Conservation (phyloP, 352 stramenopile species). For the Blastocystis sp. region DNA sequence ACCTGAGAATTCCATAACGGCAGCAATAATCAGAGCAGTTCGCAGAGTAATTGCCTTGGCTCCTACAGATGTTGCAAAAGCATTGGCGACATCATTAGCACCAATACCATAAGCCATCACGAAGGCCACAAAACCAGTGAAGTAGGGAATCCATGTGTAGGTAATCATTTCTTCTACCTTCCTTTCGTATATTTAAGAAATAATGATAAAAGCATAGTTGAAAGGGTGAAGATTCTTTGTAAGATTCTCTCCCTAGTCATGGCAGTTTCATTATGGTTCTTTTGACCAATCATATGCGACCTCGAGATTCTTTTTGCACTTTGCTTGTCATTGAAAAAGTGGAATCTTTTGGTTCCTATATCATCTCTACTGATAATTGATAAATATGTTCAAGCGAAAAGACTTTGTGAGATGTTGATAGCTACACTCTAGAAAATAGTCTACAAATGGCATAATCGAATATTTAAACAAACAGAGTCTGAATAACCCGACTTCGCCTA, state of each 20-base stretch:
- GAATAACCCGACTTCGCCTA: background rate
- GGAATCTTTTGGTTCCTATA: too few species aligned
- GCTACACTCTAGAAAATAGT: too few species aligned
- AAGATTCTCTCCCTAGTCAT: background rate
- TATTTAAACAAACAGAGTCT: too few species aligned
- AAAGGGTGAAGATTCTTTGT: background rate
- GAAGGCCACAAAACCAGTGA: conserved; percentile 49
- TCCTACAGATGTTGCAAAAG: conserved; percentile 68
- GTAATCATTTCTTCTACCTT: background rate
- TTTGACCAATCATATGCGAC: background rate
- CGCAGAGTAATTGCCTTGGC: conserved; percentile 67
- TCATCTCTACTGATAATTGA: too few species aligned
- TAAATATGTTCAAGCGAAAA: too few species aligned
- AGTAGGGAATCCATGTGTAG: conserved; percentile 56
- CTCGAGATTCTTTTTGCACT: too few species aligned
- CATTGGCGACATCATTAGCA: conserved; percentile 70
- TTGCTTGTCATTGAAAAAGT: too few species aligned
- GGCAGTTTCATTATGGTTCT: background rate
- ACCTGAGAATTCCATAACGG: conserved; percentile 68
- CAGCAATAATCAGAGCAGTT: conserved; percentile 67
- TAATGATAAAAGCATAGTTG: conserved; percentile 4
- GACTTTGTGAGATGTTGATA: too few species aligned
- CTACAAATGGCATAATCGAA: too few species aligned
- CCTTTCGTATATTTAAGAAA: background rate
- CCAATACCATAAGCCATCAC: conserved; percentile 63